Percentiles rank a stretch among this genome's conserved stretches.
phyloP scores from a whole-genome alignment of 2,329 filamentous ascomycete species.

The Davidsoniella australis region DNA sequence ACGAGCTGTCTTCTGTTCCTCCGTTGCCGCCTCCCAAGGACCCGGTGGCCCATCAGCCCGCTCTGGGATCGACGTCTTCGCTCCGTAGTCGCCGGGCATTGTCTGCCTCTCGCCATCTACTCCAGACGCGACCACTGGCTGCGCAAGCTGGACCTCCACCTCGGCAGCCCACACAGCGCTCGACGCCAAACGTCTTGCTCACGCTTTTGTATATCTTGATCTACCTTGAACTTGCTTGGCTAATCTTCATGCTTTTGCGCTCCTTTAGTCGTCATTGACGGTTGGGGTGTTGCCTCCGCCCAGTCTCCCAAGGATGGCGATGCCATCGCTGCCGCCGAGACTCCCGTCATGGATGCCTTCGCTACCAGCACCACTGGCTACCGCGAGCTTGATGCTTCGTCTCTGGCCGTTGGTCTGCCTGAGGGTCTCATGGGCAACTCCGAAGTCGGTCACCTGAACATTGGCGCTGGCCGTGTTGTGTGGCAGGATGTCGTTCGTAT shows the following conservation, averaged over 20 bases:
- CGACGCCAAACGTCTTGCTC: conserved; percentile 20
- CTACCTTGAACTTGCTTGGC: conserved; percentile 40
- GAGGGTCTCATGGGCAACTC: conserved; percentile 98
- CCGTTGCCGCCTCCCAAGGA: conserved; percentile 5
- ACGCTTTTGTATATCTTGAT: conserved; percentile 34
- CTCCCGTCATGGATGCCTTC: conserved; percentile 88
- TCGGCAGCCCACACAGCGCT: neutral
- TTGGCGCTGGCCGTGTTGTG: conserved; percentile 89
- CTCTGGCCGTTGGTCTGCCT: conserved; percentile 83
- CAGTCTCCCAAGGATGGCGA: conserved; percentile 76
- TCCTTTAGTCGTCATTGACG: conserved; percentile 84
- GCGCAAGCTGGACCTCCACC: neutral
- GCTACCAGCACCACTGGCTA: conserved; percentile 68
- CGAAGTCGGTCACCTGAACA: conserved; percentile 96
- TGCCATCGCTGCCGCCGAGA: conserved; percentile 85
- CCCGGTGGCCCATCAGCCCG: neutral
- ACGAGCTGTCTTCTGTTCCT: neutral
- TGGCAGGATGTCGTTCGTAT: conserved; percentile 98
- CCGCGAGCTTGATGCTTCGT: conserved; percentile 88
- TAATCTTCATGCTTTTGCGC: conserved; percentile 38
- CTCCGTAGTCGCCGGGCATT: neutral
- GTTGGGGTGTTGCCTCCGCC: conserved; percentile 79
- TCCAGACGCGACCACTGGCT: neutral
- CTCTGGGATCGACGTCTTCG: neutral
- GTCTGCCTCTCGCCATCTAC: neutral